Conservation (phyloP, 768 basidiomycete species). For the Mrakia gelida region DNA sequence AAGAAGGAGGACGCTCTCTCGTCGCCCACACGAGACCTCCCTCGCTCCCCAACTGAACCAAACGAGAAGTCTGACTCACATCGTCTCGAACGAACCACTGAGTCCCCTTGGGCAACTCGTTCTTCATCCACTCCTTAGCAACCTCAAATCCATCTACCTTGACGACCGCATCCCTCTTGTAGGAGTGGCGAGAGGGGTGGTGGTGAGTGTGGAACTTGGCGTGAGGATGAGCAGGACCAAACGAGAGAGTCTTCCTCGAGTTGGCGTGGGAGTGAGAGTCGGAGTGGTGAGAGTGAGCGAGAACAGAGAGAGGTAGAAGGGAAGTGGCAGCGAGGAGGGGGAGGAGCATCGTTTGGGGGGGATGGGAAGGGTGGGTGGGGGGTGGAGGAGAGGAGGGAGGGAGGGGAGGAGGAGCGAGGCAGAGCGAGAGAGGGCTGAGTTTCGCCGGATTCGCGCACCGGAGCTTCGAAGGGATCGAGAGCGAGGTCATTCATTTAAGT, state of each 20-base stretch:
- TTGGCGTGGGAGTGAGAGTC: slow-evolving; percentile 29
- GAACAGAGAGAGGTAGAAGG: slow-evolving; percentile 25
- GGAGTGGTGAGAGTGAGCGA: slow-evolving; percentile 26
- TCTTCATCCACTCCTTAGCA: slow-evolving; percentile 23
- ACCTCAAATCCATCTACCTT: slow-evolving; percentile 54
- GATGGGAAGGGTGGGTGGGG: neutral
- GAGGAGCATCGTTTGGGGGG: slow-evolving; percentile 16
- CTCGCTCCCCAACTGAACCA: neutral
- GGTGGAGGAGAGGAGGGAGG: neutral
- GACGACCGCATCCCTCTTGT: slow-evolving; percentile 55
- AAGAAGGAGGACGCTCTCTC: neutral
- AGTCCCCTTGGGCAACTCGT: slow-evolving; percentile 35
- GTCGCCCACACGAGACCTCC: neutral
- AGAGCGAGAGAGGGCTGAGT: neutral
- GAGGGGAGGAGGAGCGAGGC: neutral
- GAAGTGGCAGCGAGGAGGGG: slow-evolving; percentile 22
- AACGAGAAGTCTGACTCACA: slow-evolving; percentile 38
- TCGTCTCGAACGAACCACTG: slow-evolving; percentile 43
- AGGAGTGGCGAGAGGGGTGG: slow-evolving; percentile 41
- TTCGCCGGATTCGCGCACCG: neutral
- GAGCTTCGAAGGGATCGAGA: too few species aligned
- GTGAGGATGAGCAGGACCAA: slow-evolving; percentile 75
- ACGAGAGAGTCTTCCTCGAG: slow-evolving; percentile 78
- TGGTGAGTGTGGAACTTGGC: slow-evolving; percentile 48
- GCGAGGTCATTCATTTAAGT: too few species aligned